Conservation (phyloP, 2,329 filamentous ascomycete genomes). For the Ciborinia camelliae region DNA sequence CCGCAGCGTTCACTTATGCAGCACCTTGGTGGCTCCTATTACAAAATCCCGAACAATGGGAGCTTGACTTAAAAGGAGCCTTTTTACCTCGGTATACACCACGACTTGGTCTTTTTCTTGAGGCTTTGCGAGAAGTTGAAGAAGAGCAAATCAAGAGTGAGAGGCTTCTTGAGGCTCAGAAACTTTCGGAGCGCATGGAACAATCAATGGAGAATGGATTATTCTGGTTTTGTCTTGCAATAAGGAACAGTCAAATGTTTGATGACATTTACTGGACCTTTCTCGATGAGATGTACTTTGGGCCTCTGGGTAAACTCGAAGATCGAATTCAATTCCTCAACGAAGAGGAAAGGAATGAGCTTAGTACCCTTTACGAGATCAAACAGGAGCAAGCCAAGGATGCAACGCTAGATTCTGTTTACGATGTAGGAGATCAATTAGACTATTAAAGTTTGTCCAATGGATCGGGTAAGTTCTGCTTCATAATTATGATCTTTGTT, state of each 20-base stretch:
- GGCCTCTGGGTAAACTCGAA: background rate
- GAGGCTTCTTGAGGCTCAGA: background rate
- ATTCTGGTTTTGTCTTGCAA: slow-evolving; percentile 31
- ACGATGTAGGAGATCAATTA: background rate
- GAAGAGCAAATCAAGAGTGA: slow-evolving; percentile 19
- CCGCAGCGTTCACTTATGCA: slow-evolving; percentile 38
- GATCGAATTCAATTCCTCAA: too few species aligned
- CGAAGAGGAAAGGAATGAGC: too few species aligned
- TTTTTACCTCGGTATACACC: slow-evolving; percentile 39
- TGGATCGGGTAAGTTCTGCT: background rate
- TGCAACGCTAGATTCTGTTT: background rate
- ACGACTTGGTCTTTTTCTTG: slow-evolving; percentile 39
- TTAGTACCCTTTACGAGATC: background rate
- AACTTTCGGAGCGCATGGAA: slow-evolving; percentile 38
- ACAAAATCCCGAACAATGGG: slow-evolving; percentile 38
- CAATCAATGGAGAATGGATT: slow-evolving; percentile 39
- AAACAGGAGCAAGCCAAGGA: background rate
- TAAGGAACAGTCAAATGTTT: background rate
- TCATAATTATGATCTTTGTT: too few species aligned
- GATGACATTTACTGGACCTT: background rate
- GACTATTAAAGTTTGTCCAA: background rate
- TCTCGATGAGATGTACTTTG: background rate
- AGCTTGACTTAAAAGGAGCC: slow-evolving; percentile 29
- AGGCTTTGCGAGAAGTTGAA: slow-evolving; percentile 38
- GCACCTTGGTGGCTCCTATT: slow-evolving; percentile 44